Conservation (phyloP, 495 filamentous ascomycete species). For the Aspergillus sclerotioniger region DNA sequence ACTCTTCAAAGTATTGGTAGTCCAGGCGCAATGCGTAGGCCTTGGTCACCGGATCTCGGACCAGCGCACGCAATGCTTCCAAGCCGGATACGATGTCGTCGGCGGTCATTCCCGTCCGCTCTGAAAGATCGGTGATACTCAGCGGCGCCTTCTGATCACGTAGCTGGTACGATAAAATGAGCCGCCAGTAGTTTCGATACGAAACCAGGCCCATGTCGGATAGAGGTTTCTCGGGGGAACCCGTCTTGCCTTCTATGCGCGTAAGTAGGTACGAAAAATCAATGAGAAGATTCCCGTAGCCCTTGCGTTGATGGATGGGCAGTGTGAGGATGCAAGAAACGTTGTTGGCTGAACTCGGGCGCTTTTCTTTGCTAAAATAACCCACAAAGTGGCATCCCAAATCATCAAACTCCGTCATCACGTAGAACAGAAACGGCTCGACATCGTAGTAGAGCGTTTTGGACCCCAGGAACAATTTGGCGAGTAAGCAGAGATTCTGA, state of each 20-base stretch:
- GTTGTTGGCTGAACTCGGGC: constrained; percentile 92
- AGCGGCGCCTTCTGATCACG: constrained; percentile 61
- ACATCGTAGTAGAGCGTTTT: constrained; percentile 99
- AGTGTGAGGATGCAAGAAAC: constrained; percentile 96
- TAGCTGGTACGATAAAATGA: constrained; percentile 81
- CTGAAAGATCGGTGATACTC: constrained; percentile 77
- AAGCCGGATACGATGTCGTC: constrained; percentile 94
- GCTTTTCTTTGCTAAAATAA: constrained; percentile 98
- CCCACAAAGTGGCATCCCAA: constrained; percentile 95
- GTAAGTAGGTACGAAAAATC: constrained; percentile 98
- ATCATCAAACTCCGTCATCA: constrained; percentile 94
- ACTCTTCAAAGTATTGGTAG: constrained; percentile 74
- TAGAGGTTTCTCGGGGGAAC: constrained; percentile 94
- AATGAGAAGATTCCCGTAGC: constrained; percentile 93
- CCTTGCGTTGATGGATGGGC: constrained; percentile 94
- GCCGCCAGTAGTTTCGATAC: constrained; percentile 94
- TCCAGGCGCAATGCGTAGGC: constrained; percentile 87
- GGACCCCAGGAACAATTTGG: constrained; percentile 93
- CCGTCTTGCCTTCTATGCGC: constrained; percentile 87
- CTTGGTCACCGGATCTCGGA: constrained; percentile 84
- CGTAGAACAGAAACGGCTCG: constrained; percentile 97
- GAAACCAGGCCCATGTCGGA: constrained; percentile 97
- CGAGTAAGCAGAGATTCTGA: constrained; percentile 92
- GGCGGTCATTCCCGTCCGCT: constrained; percentile 90
- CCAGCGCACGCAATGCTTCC: constrained; percentile 82